phyloP scores from a whole-genome alignment of 495 filamentous ascomycete species.

The Penicillium fimorum region DNA sequence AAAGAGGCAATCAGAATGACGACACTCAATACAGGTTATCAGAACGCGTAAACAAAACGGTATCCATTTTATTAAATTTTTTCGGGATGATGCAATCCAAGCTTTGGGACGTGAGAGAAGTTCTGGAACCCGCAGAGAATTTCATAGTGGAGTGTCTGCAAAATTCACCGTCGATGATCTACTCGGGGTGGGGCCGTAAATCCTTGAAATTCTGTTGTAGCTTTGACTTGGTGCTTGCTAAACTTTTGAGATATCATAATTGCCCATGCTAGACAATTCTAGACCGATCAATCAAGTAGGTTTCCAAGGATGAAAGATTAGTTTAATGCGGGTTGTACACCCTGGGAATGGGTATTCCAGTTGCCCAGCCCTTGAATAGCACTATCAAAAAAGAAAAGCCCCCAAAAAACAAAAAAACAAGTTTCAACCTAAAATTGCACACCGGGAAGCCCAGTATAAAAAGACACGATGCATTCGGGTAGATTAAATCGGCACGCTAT shows the following conservation, averaged over 20 bases:
- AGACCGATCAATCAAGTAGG: neutral
- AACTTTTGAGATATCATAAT: neutral
- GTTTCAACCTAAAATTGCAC: conserved; percentile 4
- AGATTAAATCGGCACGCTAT: conserved; percentile 21
- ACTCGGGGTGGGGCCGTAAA: conserved; percentile 17
- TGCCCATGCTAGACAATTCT: neutral
- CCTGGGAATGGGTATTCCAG: neutral
- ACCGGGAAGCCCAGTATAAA: conserved; percentile 12
- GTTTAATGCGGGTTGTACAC: neutral
- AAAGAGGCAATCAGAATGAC: conserved; percentile 1
- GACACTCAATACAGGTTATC: neutral
- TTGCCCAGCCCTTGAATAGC: neutral
- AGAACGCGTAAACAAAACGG: neutral
- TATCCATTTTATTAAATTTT: conserved; percentile 7
- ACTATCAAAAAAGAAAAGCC: neutral
- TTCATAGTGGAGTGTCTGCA: conserved; percentile 14
- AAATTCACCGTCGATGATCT: conserved; percentile 25
- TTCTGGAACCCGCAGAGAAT: conserved; percentile 22
- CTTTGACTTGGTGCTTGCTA: neutral
- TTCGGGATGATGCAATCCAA: conserved; percentile 17
- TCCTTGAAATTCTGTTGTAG: conserved; percentile 14
- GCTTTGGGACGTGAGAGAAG: conserved; percentile 3
- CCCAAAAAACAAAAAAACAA: neutral
- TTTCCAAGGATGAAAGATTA: neutral
- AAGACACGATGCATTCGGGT: conserved; percentile 22